Evolutionary conservation across 2,329 filamentous ascomycete genomes (phyloP), one percentile per base, ranked within the genome.

Genomic region (Aspergillus melleus): DNA sequence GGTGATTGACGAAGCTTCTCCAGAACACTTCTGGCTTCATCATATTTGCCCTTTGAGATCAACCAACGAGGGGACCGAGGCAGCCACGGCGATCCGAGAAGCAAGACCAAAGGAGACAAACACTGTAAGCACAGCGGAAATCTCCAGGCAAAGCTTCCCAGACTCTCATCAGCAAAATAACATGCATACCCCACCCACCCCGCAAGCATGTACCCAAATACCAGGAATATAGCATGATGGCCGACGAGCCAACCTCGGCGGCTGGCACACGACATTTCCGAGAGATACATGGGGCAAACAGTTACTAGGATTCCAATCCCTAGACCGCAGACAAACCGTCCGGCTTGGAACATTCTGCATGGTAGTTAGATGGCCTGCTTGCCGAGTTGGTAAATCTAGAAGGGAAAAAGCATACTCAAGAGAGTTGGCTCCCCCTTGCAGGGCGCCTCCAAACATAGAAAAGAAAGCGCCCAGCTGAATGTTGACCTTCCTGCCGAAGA

Each of bases 51-150:
- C 59, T 81, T 79, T 0, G 76, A 77, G 44, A 83, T 72, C 12
- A 83, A 70, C 82, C 82, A 84, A 9, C 81, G 73, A 0, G 82
- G 81, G 0, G 81, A 83, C 32, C 73, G 70, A 12, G 80, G 79
- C 4, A 82, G 71, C 74, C 76, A 80, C 8, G 73, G 69, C 2
- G 76, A 78, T 1, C 76, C 77, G 4, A 72, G 11, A 1, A 80
- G 70, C 26, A 82, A 66, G 12, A 80, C 67, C 19, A 79, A 54
- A 1, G 79, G 76, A 1, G 72, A 70, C 6, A 81, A 55, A 32
- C 73, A 74, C 52, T 80, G 77, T 39, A 81, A 68, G 46, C 70
- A 73, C 6, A 81, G 70, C 2, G 78, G 79, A 58, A 81, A 81
- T 16, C 79, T 71, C 80, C 79, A 81, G 11, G 74, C 77, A 66